Conservation (phyloP, 441 rosid species). For the Populus tomentosa region DNA sequence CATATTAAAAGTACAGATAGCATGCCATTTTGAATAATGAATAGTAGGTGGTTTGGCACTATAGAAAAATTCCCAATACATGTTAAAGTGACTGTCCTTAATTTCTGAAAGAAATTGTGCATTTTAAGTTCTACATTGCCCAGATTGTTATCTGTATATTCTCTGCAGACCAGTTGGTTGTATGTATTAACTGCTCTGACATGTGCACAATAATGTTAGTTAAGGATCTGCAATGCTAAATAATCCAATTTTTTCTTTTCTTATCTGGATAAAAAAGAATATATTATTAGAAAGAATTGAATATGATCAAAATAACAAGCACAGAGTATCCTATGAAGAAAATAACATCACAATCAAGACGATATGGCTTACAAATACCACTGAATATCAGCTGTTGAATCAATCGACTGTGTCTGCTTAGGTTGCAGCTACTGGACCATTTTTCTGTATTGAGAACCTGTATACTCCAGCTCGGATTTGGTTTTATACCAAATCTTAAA, state of each 20-base stretch:
- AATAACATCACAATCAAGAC: neutral
- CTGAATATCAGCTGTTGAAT: neutral
- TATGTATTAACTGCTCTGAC: neutral
- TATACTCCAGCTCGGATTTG: neutral
- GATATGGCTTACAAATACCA: neutral
- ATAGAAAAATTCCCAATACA: neutral
- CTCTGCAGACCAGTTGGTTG: neutral
- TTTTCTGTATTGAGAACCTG: neutral
- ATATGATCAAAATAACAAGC: neutral
- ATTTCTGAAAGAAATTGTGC: neutral
- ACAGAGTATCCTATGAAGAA: neutral
- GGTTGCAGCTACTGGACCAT: neutral
- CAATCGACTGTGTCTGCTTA: neutral
- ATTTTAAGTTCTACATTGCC: no score
- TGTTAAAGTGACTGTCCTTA: neutral
- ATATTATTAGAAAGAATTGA: no score
- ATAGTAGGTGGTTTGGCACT: neutral
- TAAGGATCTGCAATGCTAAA: neutral
- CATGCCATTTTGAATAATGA: neutral
- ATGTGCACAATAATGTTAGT: neutral
- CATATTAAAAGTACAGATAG: neutral
- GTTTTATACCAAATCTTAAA: neutral
- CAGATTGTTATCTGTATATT: neutral
- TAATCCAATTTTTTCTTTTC: neutral
- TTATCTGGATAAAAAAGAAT: no score